These are phyloP conservation scores for Beauveria pseudobassiana DNA, from an alignment of 2,329 filamentous ascomycete species.

Conservation along the genomic window DNA sequence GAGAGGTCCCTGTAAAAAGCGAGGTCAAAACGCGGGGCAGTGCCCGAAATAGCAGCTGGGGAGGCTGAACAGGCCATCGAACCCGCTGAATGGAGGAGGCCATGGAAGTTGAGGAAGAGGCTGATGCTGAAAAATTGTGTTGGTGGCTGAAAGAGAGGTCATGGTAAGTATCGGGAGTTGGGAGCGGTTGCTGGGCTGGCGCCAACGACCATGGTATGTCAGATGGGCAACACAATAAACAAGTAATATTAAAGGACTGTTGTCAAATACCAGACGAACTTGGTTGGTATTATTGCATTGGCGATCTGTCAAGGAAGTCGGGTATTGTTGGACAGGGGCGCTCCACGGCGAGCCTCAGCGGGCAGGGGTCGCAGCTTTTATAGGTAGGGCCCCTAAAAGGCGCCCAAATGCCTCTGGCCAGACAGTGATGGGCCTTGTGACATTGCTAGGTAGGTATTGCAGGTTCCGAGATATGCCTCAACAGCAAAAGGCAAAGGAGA, in stretches of 20 bases:
- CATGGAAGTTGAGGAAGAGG: neutral
- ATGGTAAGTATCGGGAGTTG: neutral
- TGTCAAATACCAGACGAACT: conserved; percentile 2
- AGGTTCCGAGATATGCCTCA: neutral
- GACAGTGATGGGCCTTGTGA: no score
- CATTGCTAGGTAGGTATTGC: no score
- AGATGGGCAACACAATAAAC: neutral
- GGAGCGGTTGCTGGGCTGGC: neutral
- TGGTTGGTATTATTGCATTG: neutral
- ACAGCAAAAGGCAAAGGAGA: neutral
- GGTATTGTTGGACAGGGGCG: neutral
- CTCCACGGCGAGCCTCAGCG: conserved; percentile 2
- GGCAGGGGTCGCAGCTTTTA: no score
- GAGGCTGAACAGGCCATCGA: neutral
- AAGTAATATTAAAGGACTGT: neutral
- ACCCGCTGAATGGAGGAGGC: neutral
- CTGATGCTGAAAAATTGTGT: neutral
- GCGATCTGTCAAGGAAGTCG: neutral
- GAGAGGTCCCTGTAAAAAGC: neutral
- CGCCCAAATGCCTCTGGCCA: no score
- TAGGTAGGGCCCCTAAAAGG: no score
- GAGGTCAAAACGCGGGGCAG: conserved; percentile 3
- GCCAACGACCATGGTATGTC: neutral
- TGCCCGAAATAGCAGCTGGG: conserved; percentile 5
- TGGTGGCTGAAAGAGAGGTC: neutral